These are phyloP conservation scores for Vaccinium myrtillus DNA, from an alignment of 148 eudicot species.

Conservation along the genomic window DNA sequence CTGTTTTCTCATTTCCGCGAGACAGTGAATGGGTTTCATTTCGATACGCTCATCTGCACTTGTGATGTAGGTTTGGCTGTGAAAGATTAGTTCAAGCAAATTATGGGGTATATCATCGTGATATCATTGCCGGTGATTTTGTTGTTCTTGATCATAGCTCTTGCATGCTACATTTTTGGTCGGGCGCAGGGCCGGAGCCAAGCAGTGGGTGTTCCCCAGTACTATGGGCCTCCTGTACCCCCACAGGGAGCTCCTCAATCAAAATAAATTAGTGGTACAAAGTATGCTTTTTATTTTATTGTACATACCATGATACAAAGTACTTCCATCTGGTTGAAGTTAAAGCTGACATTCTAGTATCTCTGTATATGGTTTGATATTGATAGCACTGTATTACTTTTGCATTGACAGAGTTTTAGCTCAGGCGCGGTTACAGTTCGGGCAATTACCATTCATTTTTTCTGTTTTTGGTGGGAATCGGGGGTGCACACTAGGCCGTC, in stretches of 20 bases:
- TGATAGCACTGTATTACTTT: background rate
- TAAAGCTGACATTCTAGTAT: background rate
- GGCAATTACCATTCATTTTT: background rate
- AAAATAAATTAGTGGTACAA: conserved; percentile 15
- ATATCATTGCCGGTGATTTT: conserved; percentile 53
- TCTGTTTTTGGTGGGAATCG: background rate
- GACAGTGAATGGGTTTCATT: background rate
- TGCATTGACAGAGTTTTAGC: too few species aligned
- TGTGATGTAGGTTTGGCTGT: background rate
- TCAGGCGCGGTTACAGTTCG: too few species aligned
- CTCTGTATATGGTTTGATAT: background rate
- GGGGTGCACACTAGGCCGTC: too few species aligned
- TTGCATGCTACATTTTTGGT: conserved; percentile 54
- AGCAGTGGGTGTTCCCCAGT: conserved; percentile 26
- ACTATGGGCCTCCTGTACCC: conserved; percentile 52
- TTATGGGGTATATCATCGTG: conserved; percentile 43
- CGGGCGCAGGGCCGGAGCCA: conserved; percentile 38
- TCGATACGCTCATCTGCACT: background rate
- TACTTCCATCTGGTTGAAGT: background rate
- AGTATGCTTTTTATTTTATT: background rate
- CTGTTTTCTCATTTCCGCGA: background rate
- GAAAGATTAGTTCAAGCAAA: background rate
- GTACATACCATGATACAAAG: too few species aligned
- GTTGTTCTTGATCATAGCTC: conserved; percentile 41
- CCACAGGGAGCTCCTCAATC: conserved; percentile 27